phyloP scores from a whole-genome alignment of 2,329 filamentous ascomycete species.

The Talaromyces verruculosus region DNA sequence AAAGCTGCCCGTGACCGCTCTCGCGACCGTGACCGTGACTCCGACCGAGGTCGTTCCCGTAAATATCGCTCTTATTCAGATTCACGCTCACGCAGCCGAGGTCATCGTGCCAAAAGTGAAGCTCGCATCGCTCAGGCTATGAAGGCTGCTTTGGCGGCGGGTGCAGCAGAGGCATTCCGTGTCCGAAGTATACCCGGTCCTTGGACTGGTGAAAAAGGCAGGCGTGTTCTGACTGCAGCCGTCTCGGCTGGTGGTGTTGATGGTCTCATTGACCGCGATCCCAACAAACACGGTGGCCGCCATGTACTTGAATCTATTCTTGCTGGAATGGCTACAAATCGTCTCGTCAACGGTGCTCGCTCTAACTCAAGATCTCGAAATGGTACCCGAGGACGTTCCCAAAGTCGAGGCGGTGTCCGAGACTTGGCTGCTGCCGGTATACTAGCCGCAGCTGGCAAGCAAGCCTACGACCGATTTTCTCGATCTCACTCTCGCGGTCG shows the following conservation, averaged over 20 bases:
- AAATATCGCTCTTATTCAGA: conserved; percentile 50
- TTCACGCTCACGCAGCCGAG: conserved; percentile 57
- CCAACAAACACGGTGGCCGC: conserved; percentile 72
- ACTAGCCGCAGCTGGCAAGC: conserved; percentile 50
- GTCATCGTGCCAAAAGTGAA: conserved; percentile 51
- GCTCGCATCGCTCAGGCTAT: conserved; percentile 78
- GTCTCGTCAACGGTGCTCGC: conserved; percentile 76
- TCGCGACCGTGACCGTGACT: conserved; percentile 31
- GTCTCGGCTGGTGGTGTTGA: conserved; percentile 83
- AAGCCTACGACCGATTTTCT: conserved; percentile 47
- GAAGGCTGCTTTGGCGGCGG: conserved; percentile 85
- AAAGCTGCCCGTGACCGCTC: conserved; percentile 45
- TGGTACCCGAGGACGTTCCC: conserved; percentile 43
- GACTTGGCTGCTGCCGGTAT: conserved; percentile 46
- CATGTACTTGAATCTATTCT: conserved; percentile 84
- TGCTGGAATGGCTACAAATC: conserved; percentile 82
- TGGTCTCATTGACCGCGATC: conserved; percentile 65
- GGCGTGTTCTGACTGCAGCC: conserved; percentile 85
- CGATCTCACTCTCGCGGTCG: conserved; percentile 34
- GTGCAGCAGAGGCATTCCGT: conserved; percentile 88
- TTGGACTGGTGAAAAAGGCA: conserved; percentile 89
- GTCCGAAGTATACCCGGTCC: conserved; percentile 83
- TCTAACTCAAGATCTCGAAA: conserved; percentile 56
- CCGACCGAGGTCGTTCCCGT: conserved; percentile 45
- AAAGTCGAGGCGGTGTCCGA: conserved; percentile 45